Percentiles rank a stretch among this genome's conserved stretches.
phyloP scores from a whole-genome alignment of 305 asterid species.

The Rubia peregrina region DNA sequence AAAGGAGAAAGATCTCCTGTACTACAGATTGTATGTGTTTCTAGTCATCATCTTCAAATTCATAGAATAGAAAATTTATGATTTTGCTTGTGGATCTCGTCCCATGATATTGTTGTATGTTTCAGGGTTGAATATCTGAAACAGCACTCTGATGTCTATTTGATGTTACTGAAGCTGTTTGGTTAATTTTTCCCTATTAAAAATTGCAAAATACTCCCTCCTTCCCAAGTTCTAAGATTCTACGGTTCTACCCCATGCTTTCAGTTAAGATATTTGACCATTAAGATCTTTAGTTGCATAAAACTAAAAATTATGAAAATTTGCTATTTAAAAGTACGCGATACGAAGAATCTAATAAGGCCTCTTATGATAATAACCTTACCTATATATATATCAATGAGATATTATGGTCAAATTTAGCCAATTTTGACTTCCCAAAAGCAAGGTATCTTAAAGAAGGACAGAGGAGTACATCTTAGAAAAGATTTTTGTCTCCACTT shows the following conservation, averaged over 20 bases:
- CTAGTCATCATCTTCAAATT: conserved; percentile 1
- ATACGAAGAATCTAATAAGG: neutral
- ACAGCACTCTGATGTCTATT: neutral
- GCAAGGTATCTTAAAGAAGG: neutral
- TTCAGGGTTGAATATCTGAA: neutral
- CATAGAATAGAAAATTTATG: neutral
- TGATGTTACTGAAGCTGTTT: neutral
- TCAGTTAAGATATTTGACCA: too few species aligned
- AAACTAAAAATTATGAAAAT: neutral
- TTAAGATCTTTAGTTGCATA: neutral
- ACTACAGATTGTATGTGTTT: conserved; percentile 74
- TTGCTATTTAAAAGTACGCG: neutral
- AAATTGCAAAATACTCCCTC: neutral
- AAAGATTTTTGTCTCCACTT: neutral
- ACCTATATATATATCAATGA: neutral
- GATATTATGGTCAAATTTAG: neutral
- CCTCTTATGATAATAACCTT: neutral
- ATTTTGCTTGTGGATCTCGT: neutral
- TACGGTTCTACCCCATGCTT: too few species aligned
- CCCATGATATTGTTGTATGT: neutral
- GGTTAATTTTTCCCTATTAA: neutral
- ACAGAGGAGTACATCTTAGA: neutral
- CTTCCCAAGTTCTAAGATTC: too few species aligned
- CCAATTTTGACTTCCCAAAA: neutral
- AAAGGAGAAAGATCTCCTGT: conserved; percentile 79